A percentile compares a stretch with the other conserved stretches of the same genome.
Evolutionary conservation across 345 rosid species (phyloP).

Genomic region (Lenwebbia sp.): DNA sequence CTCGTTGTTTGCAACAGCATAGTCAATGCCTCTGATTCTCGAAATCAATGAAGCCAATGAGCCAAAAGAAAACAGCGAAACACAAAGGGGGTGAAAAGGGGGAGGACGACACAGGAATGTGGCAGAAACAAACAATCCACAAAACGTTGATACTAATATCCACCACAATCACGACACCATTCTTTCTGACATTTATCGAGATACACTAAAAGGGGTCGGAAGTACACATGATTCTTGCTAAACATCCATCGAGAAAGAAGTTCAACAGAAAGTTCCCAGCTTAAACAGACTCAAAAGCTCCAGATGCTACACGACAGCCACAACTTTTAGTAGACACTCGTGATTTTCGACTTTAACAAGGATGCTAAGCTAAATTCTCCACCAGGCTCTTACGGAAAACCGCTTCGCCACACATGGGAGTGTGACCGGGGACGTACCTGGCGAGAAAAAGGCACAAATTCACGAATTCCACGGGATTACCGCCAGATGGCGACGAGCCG

Average conservation of each 20-base stretch:
- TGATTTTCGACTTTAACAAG: neutral
- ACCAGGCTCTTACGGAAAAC: neutral
- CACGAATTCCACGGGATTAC: conserved; percentile 17
- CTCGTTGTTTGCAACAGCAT: conserved; percentile 69
- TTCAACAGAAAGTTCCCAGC: neutral
- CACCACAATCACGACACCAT: neutral
- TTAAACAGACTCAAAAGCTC: neutral
- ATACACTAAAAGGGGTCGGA: neutral
- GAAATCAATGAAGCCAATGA: neutral
- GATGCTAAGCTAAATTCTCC: neutral
- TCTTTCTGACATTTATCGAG: neutral
- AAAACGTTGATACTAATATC: neutral
- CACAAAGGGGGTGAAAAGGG: neutral
- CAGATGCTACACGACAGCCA: neutral
- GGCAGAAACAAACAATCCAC: neutral
- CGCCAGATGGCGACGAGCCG: conserved; percentile 9
- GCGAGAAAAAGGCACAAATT: conserved; percentile 61
- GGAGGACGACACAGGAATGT: neutral
- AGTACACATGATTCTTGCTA: neutral
- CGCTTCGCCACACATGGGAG: neutral
- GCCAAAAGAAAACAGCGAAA: neutral
- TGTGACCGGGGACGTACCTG: conserved; percentile 17
- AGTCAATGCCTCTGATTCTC: conserved; percentile 79
- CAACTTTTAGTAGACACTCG: neutral
- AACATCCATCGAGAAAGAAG: neutral